Base-by-base conservation (phyloP, 305 asterid genomes). In the Lippia alba region DNA sequence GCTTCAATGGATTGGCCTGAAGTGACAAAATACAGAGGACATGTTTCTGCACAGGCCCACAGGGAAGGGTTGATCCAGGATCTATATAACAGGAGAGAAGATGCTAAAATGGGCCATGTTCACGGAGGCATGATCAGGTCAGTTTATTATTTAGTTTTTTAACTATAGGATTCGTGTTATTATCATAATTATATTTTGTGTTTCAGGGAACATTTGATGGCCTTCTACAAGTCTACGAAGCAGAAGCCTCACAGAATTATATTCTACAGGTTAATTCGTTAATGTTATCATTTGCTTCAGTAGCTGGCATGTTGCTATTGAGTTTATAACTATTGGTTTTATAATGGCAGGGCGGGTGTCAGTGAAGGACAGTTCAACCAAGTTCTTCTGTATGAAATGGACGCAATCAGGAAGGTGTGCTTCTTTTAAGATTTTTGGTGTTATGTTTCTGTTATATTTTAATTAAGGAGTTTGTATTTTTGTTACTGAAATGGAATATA, bases 1-100 rank as follows among this genome's bases (percentile, higher is more conserved):
- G 99, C 94, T 19, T 94, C 97, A 16, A 81, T 91, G 91, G 97
- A 91, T 74, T 94, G 99, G 97, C 97, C 97, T 2, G 83, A 88
- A 55, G 91, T 90, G 1, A 85, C 97, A 0, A 91, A 81, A 75
- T 94, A 86, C 62, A 79, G 92, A 67, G 91, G 85, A 0, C 79
- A 89, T 34, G 94, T 94, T 57, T 94, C 97, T 82, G 89, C 96
- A 4, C 99, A 94, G 72, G 40, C 48, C 9, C 97, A 83, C 60
- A 75, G 96, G 64, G 75, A 76, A 14, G 97, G 91, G 50, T 91
- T 91, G 0, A 90, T 94, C 17, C 84, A 82, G 41, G 97, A 89
- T 74, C 86, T 94, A 0, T 91, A 75, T 48, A 73, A 8, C 0
- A 19, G 1, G 33, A 68, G 19, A 8, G 59, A 20, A 8, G 92